These are phyloP conservation scores for Curvularia sp. DNA, from an alignment of 2,329 filamentous ascomycete genomes.

Conservation along the genomic window DNA sequence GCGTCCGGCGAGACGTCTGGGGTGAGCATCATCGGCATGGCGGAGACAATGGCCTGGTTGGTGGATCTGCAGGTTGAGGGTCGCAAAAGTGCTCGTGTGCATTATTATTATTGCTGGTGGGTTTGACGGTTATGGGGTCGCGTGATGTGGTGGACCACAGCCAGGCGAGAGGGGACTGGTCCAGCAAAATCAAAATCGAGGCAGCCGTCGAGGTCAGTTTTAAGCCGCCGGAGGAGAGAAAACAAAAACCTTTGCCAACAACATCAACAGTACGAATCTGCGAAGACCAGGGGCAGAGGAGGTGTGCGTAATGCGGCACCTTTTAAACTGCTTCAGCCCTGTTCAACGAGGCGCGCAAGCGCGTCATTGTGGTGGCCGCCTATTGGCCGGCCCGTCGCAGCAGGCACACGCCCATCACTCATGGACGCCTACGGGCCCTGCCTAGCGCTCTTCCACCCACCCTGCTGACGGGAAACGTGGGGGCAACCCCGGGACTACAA, in stretches of 20 bases:
- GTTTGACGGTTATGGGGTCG: constrained; percentile 17
- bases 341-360: constrained; percentile 20
- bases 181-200: not conserved
- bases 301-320: constrained; percentile 12
- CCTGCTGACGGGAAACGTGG: constrained; percentile 20
- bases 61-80: constrained; percentile 18
- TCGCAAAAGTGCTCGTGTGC: constrained; percentile 17
- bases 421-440: constrained; percentile 20
- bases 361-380: constrained; percentile 20
- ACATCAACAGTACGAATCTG: constrained; percentile 11
- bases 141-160: constrained; percentile 23
- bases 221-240: not conserved
- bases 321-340: constrained; percentile 17
- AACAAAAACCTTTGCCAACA: not conserved
- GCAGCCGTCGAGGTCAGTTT: constrained; percentile 8
- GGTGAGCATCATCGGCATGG: constrained; percentile 21
- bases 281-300: constrained; percentile 1
- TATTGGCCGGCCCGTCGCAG: constrained; percentile 19
- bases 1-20: constrained; percentile 5
- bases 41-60: constrained; percentile 14
- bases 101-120: constrained; percentile 16
- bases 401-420: constrained; percentile 30
- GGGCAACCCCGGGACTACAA: constrained; percentile 8
- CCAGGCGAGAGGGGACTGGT: constrained; percentile 6
- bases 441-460: constrained; percentile 12